Evolutionary conservation across 768 basidiomycete genomes (phyloP).

Genomic region (Collybiopsis confluens): DNA sequence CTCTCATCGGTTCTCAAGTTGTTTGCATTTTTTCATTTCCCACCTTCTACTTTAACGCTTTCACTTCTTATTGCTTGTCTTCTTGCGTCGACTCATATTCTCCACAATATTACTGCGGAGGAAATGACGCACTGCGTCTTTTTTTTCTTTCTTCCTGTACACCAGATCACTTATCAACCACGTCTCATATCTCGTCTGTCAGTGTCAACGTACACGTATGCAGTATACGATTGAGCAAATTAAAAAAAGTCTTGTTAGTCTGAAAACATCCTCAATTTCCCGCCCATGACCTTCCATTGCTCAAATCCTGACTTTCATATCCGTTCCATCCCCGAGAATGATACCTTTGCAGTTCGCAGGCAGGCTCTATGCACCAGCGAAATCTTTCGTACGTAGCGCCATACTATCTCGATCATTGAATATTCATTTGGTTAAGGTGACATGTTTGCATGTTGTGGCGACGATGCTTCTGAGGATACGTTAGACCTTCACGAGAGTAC

Average conservation of each 20-base stretch:
- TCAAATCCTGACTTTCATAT: constrained; percentile 52
- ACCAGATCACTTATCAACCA: constrained; percentile 7
- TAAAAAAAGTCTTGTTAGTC: no score
- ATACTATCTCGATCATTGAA: no score
- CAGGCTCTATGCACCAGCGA: constrained; percentile 49
- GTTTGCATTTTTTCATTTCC: constrained; percentile 12
- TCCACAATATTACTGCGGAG: constrained; percentile 11
- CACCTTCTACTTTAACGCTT: constrained; percentile 1
- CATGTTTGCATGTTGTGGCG: constrained; percentile 64
- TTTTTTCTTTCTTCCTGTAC: no score
- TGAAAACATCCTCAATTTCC: constrained; percentile 10
- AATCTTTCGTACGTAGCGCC: constrained; percentile 62
- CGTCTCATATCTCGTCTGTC: constrained; percentile 10
- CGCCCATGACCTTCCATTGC: constrained; percentile 33
- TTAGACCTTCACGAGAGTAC: constrained; percentile 56
- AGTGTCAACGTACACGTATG: constrained; percentile 10
- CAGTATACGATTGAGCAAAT: not conserved
- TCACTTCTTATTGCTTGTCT: constrained; percentile 19
- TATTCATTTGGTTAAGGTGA: constrained; percentile 29
- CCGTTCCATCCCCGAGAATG: constrained; percentile 47
- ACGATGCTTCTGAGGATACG: constrained; percentile 21
- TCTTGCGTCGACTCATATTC: constrained; percentile 7
- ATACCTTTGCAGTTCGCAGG: constrained; percentile 46
- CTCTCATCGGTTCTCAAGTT: no score
- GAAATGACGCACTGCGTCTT: constrained; percentile 3